Evolutionary conservation across 140 eudicot genomes (phyloP), one percentile per base, ranked within the genome.

Genomic region (Eryngium alpinum): DNA sequence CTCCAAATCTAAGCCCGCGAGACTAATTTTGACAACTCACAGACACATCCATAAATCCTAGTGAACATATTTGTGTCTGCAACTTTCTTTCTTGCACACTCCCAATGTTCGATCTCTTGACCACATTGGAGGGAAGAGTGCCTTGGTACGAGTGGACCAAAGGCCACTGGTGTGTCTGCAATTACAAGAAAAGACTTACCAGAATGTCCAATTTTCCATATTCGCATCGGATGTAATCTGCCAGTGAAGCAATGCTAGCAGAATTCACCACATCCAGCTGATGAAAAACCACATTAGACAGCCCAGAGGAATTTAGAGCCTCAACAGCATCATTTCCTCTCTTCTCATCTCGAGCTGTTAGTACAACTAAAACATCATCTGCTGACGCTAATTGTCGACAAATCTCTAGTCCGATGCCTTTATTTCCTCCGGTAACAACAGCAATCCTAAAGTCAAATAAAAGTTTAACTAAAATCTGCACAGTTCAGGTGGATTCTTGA

Each of bases 381-480:
- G 90, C 21, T 2, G 21, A 89, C 77, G 97, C 97, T 63, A 93
- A 72, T 31, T 88, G 95, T 83, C 79, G 86, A 86, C 92, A 85
- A 10, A 90, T 89, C 80, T 87, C 95, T 15, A 88, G 82, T 49
- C 93, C 93, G 25, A 93, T 88, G 28, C 95, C 95, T 81, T 88
- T 91, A 82, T 89, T 93, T 79, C 87, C 92, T 80, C 97, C 94
- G 63, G 94, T 93, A 16, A 93, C 96, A 43, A 91, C 89, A 67
- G 94, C 97, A 85, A 79, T 83, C 87, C 94, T 91, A 78, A 85
- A 82, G 28, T 24, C 21, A n/a, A 59, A 59, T 22, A 59, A 59
- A 24, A 59, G 2, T 1, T 12, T 6, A 4, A 63, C 21, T 4
- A 24, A 63, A 25, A n/a, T 24, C 71, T 38, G 5, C 46, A 38